Base-by-base conservation (phyloP, 2,329 filamentous ascomycete genomes). In the Macrophomina phaseolina region DNA sequence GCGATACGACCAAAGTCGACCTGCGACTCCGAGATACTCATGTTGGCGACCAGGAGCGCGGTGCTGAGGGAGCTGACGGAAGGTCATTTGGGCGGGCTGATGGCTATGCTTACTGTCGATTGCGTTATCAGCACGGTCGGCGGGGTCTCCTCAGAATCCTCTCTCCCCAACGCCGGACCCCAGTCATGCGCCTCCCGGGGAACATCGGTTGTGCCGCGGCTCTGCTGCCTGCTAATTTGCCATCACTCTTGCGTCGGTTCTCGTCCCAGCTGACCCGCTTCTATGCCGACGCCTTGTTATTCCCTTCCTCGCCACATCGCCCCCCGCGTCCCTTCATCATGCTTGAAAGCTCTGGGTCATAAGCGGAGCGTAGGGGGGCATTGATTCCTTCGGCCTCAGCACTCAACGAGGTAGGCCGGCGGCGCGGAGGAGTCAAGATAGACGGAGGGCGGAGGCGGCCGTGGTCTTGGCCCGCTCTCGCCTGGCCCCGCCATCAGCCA, bases 381-480 rank as follows among this genome's bases (percentile, higher is more conserved):
- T 23, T 23, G 23, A 23, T 23, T 23, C 23, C 23, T 23, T 23
- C 23, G 23, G 23, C 23, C 23, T 23, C 23, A 23, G 23, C 23
- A 23, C 23, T 23, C 23, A 18, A 12, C 14, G 6, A 34, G 16
- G 32, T 23, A 36, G 45, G 63, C 51, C 63, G 63, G 11, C 51
- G 63, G 63, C 63, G 42, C 48, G 49, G 30, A 16, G 55, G 16
- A 14, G 58, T 40, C 49, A 12, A 38, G 58, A 62, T 62, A 49
- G 42, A 62, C 58, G 58, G 58, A 62, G 58, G 49, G 42, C 63
- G 63, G 63, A 65, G 63, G 38, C 56, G 63, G 63, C 63, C 63
- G 63, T 48, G 32, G 58, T 28, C 45, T 48, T 49, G 45, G 58
- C 58, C 42, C 58, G 32, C 42, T 16, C 40, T 28, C 16, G 49